Conservation (phyloP, 129 eudicot genomes). For the Artemisia tridentata region DNA sequence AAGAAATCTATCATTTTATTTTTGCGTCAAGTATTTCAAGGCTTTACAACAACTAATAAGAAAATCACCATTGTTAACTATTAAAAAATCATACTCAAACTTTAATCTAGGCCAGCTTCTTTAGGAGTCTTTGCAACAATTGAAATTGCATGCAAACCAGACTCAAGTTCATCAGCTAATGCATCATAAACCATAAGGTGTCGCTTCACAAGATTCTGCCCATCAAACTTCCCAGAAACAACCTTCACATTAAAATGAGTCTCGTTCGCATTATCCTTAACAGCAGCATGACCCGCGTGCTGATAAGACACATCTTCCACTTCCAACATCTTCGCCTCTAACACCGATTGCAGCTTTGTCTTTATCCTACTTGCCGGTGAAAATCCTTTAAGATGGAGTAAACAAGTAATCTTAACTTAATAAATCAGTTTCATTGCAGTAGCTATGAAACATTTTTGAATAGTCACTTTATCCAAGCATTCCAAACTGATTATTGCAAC, state of each 20-base stretch:
- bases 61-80: not conserved
- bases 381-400: not conserved
- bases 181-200: constrained; percentile 74
- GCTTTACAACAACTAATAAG: constrained; percentile 9
- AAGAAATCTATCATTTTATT: not conserved
- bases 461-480: not conserved
- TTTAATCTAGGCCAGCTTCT: constrained; percentile 44
- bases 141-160: constrained; percentile 71
- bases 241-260: constrained; percentile 47
- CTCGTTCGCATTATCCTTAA: constrained; percentile 37
- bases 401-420: not conserved
- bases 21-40: not conserved
- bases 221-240: constrained; percentile 47
- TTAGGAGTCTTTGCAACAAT: constrained; percentile 72
- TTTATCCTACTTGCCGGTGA: constrained; percentile 39
- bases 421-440: not conserved
- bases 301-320: constrained; percentile 47
- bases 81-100: not conserved
- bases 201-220: constrained; percentile 59
- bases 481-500: not conserved
- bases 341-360: constrained; percentile 38
- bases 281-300: constrained; percentile 46
- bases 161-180: constrained; percentile 58
- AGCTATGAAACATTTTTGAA: not conserved
- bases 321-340: constrained; percentile 43